These are phyloP conservation scores for Eucalyptus tenuipes DNA, from an alignment of 345 rosid species.

Conservation along the genomic window DNA sequence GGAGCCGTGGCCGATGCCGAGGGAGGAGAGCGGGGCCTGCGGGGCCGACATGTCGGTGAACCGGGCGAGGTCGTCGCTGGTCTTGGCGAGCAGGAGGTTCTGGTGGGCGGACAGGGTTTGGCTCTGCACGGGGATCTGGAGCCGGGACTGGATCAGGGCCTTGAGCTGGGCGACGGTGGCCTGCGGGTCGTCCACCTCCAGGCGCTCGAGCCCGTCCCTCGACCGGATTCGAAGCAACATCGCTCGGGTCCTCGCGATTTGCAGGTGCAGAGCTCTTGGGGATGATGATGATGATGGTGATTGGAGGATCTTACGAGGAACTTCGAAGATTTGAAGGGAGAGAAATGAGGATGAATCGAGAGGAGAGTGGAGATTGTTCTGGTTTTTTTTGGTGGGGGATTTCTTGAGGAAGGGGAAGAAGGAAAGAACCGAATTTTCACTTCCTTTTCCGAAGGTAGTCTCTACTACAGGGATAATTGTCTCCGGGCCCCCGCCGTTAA, in stretches of 20 bases:
- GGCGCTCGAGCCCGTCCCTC: slow-evolving; percentile 90
- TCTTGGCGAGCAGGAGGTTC: slow-evolving; percentile 61
- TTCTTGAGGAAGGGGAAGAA: background rate
- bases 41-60: slow-evolving; percentile 73
- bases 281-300: background rate
- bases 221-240: slow-evolving; percentile 91
- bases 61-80: slow-evolving; percentile 29
- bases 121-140: slow-evolving; percentile 59
- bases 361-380: background rate
- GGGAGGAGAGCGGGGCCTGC: slow-evolving; percentile 33
- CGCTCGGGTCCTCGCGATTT: background rate
- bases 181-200: slow-evolving; percentile 35
- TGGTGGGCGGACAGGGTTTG: slow-evolving; percentile 76
- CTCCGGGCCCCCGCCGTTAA: background rate
- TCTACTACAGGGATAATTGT: background rate
- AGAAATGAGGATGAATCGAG: background rate
- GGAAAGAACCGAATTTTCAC: background rate
- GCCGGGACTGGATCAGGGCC: slow-evolving; percentile 69
- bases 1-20: slow-evolving; percentile 66
- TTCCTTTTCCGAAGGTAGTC: background rate
- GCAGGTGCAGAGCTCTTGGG: background rate
- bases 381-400: background rate
- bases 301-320: background rate
- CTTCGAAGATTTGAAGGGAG: background rate
- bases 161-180: slow-evolving; percentile 52